Evolutionary conservation across 2,329 filamentous ascomycete species (phyloP).

Genomic region (Gliomastix tumulicola): DNA sequence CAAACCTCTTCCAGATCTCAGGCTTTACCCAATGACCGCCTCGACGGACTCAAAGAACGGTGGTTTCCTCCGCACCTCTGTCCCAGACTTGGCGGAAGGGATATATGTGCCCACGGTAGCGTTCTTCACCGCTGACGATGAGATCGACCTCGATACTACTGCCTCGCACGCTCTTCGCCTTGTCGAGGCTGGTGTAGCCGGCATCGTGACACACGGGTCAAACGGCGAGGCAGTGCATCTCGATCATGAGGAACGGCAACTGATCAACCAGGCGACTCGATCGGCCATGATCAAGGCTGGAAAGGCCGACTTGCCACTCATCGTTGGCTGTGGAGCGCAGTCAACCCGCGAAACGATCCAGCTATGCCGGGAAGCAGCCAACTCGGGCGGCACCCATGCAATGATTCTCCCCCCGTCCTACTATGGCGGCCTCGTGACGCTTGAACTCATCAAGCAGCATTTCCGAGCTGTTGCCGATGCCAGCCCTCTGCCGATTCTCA

Average conservation of each 20-base stretch:
- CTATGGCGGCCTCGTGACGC: conserved; percentile 54
- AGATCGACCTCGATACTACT: conserved; percentile 45
- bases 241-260: conserved; percentile 55
- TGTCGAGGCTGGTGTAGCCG: conserved; percentile 55
- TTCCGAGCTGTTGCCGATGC: conserved; percentile 55
- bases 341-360: conserved; percentile 62
- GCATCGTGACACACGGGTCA: conserved; percentile 63
- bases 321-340: conserved; percentile 63
- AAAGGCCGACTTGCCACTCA: conserved; percentile 49
- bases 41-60: too few relatives aligned
- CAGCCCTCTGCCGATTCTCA: conserved; percentile 50
- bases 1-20: too few relatives aligned
- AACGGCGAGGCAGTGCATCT: conserved; percentile 71
- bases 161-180: conserved; percentile 49
- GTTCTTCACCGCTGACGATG: conserved; percentile 50
- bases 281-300: conserved; percentile 52
- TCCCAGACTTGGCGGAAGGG: conserved; percentile 21
- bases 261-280: conserved; percentile 55
- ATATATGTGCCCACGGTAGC: conserved; percentile 59
- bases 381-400: conserved; percentile 58
- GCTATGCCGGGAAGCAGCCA: conserved; percentile 56
- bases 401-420: conserved; percentile 64
- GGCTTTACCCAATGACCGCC: too few relatives aligned
- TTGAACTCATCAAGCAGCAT: conserved; percentile 49
- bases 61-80: too few relatives aligned